A percentile compares a stretch with the other conserved stretches of the same genome.
Conservation (phyloP, 2,329 filamentous ascomycete species). For the Fusarium xyrophilum region DNA sequence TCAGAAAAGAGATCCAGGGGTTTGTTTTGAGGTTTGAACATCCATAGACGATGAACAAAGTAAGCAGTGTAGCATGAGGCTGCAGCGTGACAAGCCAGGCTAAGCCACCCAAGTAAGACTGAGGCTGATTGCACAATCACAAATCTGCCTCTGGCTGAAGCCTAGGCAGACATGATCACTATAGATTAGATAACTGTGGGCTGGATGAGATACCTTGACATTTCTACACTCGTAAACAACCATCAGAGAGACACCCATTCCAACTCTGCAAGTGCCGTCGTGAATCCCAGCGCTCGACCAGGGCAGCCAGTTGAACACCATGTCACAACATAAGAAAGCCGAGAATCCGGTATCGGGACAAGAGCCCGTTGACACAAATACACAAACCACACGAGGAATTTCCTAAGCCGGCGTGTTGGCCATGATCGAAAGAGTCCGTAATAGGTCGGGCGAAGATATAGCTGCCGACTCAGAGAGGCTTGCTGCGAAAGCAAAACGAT, state of each 20-base stretch:
- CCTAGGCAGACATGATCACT: background rate
- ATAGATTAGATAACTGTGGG: fast-evolving
- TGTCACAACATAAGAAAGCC: background rate
- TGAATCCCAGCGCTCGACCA: too few relatives aligned
- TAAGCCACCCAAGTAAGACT: background rate
- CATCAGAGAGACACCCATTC: background rate
- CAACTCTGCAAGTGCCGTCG: too few relatives aligned
- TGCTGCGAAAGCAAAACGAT: background rate
- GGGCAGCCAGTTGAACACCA: fast-evolving
- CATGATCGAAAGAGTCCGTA: background rate
- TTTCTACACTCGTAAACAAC: background rate
- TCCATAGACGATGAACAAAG: background rate
- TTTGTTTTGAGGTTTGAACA: fast-evolving
- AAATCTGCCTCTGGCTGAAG: conserved; percentile 20
- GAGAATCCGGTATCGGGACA: too few relatives aligned
- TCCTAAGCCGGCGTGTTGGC: background rate
- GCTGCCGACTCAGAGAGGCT: conserved; percentile 1
- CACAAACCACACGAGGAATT: background rate
- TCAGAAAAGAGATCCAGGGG: fast-evolving
- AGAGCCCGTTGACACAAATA: too few relatives aligned
- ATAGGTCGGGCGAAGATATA: background rate
- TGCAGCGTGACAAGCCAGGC: background rate
- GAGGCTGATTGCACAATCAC: background rate
- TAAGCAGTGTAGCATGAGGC: background rate
- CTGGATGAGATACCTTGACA: fast-evolving